These are phyloP conservation scores for Albugo laibachii DNA, from an alignment of 352 stramenopile genomes.

Conservation along the genomic window DNA sequence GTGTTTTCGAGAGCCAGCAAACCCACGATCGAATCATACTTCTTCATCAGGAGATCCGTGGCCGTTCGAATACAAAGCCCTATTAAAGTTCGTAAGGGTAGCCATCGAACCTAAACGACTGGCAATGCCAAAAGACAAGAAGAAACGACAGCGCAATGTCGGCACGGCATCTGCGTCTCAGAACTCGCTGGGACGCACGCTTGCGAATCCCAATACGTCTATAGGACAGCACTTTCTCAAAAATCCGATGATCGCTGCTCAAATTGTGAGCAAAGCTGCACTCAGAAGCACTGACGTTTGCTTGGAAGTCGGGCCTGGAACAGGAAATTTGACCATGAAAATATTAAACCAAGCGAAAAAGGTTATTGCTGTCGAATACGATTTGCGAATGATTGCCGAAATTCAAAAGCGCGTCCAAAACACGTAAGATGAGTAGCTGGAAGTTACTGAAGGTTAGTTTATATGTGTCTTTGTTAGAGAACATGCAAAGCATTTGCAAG, in stretches of 20 bases:
- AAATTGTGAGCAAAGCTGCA: constrained; percentile 93
- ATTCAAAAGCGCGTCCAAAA: constrained; percentile 96
- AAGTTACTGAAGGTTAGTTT: background rate
- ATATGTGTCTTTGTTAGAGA: constrained; percentile 20
- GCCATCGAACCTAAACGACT: no score
- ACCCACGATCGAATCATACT: no score
- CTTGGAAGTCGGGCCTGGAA: constrained; percentile 94
- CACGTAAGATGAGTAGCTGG: constrained; percentile 34
- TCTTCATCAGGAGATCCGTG: no score
- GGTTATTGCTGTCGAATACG: constrained; percentile 97
- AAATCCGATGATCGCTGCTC: constrained; percentile 91
- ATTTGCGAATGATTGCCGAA: constrained; percentile 98
- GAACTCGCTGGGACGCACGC: constrained; percentile 69
- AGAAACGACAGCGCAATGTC: constrained; percentile 60
- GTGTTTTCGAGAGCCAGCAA: no score
- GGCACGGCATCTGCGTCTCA: constrained; percentile 45
- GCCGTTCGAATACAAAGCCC: no score
- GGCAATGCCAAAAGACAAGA: constrained; percentile 78
- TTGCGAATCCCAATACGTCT: constrained; percentile 93
- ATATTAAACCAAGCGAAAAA: constrained; percentile 93
- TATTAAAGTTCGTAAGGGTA: no score
- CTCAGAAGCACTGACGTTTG: constrained; percentile 92
- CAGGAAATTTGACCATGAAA: constrained; percentile 98
- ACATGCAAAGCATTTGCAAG: constrained; percentile 86
- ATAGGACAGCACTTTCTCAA: constrained; percentile 99